Conservation (phyloP, 768 basidiomycete genomes). For the Boletus rubroflammeus region DNA sequence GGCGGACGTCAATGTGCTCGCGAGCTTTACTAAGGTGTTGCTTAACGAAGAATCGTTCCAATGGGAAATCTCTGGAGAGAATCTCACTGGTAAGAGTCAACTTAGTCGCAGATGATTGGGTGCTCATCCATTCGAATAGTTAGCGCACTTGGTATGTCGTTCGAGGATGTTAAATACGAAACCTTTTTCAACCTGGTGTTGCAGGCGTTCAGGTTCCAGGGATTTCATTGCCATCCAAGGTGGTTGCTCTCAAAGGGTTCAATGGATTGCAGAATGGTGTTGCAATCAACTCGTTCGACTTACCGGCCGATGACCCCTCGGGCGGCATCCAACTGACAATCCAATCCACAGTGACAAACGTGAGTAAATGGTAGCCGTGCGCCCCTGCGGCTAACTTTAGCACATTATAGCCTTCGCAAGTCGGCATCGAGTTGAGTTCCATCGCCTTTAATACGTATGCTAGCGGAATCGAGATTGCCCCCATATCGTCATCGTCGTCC, state of each 20-base stretch:
- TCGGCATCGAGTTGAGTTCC: slow-evolving; percentile 60
- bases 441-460: slow-evolving; percentile 61
- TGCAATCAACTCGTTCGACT: slow-evolving; percentile 60
- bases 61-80: slow-evolving; percentile 65
- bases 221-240: slow-evolving; percentile 52
- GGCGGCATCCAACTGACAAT: slow-evolving; percentile 70
- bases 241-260: slow-evolving; percentile 64
- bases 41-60: slow-evolving; percentile 63
- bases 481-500: slow-evolving; percentile 45
- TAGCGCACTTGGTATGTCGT: slow-evolving; percentile 48
- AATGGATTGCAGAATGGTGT: slow-evolving; percentile 65
- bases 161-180: neutral
- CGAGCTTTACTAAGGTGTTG: slow-evolving; percentile 63
- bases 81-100: slow-evolving; percentile 48
- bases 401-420: slow-evolving; percentile 59
- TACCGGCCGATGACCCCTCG: slow-evolving; percentile 65
- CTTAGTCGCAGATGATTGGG: neutral
- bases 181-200: neutral
- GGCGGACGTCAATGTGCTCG: slow-evolving; percentile 51
- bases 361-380: slow-evolving; percentile 29
- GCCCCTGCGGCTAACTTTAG: slow-evolving; percentile 6
- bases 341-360: slow-evolving; percentile 56
- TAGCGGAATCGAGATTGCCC: slow-evolving; percentile 52
- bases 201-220: slow-evolving; percentile 56
- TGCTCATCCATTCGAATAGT: slow-evolving; percentile 37